Base-by-base conservation (phyloP, 2,329 filamentous ascomycete species). In the Fusarium scirpi region DNA sequence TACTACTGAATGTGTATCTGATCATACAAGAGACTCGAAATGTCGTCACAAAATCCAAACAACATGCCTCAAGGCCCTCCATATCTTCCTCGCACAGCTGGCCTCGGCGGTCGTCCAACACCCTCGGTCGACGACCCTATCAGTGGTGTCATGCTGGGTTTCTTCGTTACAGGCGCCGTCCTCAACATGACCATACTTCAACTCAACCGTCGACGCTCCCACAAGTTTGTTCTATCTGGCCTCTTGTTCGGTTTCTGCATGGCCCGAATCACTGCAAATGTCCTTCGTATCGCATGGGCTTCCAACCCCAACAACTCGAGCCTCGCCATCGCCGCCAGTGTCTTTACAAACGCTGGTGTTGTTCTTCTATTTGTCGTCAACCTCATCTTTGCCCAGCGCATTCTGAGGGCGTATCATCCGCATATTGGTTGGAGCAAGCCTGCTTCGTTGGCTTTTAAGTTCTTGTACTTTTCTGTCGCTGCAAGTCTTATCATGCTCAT, bases 281-380 rank as follows among this genome's bases (percentile, higher is more conserved):
- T 79, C 34, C 78, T 87, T 71, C 84, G 86, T 59, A 85, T 88
- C 70, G 85, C 80, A 58, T 89, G 85, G 86, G 84, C 85, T 25
- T 80, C 79, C 41, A 71, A 80, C 34, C 82, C 83, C 1, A 69
- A 46, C 57, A 78, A 82, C 72, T 63, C 80, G 54, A 72, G 77
- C 58, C 71, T 89, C 59, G 83, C 82, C 74, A 85, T 89, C 64
- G 89, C 90, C 10, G 88, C 92, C 6, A 84, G 85, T 69, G 87
- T 96, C 75, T 90, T 96, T 73, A 87, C 93, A 61, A 88, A 90
- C 46, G 90, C 91, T 1, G 93, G 93, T 44, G 89, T 94, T 18
- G 78, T 97, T 34, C 79, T 97, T 10, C 82, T 97, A 27, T 95
- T 92, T 79, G 81, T 95, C 74, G 82, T 94, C 79, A 96, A 97